Evolutionary conservation across 2,329 filamentous ascomycete genomes (phyloP), one percentile per base, ranked within the genome.

Genomic region (Fusarium hainanense): DNA sequence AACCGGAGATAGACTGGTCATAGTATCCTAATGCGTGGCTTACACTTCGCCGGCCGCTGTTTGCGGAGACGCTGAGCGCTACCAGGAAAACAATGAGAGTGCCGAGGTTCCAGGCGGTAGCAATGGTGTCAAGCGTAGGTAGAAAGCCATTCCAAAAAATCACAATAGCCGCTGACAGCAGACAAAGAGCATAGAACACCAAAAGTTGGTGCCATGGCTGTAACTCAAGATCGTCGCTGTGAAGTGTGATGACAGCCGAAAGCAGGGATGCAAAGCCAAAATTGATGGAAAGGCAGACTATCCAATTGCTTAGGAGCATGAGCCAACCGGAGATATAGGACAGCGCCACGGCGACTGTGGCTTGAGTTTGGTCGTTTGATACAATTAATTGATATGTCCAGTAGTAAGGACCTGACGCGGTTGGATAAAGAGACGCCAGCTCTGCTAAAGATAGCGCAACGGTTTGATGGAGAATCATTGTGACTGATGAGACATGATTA

Each of bases 11-110:
- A 51, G 85, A 80, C 69, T 93, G 92, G 75, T 91, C 86, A 74
- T 93, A 92, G 7, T 88, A 79, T 3, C 84, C 81, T 72, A 91
- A 92, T 28, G 92, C 91, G 63, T 89, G 91, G 41, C 90, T 90
- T 3, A 90, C 92, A 61, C 90, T 85, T 83, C 89, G 23, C 27
- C 43, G 43, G 27, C 43, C 43, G 16, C 10, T 11, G n/a, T 46
- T 27, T 10, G 43, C 43, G 18, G n/a, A 21, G 43, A 46, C 43
- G n/a, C 18, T 21, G 6, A 46, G 43, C 23, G 43, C 43, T 11
- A 46, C 20, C 11, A 46, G 23, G 10, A 21, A 21, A 25, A 46
- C 16, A 46, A 46, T 46, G 13, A 46, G n/a, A 9, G 43, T 46
- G 9, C 16, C 9, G 9, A 20, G 14, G 18, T 21, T 46, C 43